Percentiles rank a stretch among this genome's conserved stretches.
phyloP scores from a whole-genome alignment of 345 rosid genomes.

The Linum lewisii region DNA sequence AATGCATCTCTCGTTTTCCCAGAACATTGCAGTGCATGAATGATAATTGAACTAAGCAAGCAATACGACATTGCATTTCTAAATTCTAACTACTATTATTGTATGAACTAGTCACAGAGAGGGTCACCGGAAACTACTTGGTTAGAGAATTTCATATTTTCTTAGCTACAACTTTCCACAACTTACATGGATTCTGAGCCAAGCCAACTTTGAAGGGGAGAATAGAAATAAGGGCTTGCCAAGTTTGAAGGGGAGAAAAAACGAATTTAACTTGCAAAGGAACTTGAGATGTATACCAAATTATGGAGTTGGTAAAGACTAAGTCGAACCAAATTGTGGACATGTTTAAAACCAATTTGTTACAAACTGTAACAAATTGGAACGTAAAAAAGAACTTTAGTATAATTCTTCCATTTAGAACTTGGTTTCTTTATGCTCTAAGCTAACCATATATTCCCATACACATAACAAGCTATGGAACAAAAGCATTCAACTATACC shows the following conservation, averaged over 20 bases:
- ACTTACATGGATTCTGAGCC: not conserved
- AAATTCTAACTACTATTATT: no score
- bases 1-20: not conserved
- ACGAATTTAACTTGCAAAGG: not conserved
- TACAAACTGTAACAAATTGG: no score
- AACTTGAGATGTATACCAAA: not conserved
- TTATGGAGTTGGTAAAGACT: no score
- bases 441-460: not conserved
- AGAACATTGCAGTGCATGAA: not conserved
- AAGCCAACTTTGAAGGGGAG: not conserved
- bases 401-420: no score
- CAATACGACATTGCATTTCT: not conserved
- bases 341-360: no score
- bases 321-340: no score
- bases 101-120: no score
- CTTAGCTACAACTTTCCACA: not conserved
- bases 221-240: not conserved
- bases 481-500: slow-evolving; percentile 31
- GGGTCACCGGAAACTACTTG: no score
- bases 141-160: not conserved
- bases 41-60: not conserved
- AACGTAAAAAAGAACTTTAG: no score
- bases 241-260: not conserved
- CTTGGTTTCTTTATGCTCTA: no score
- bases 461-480: not conserved